A percentile compares a stretch with the other conserved stretches of the same genome.
These are phyloP conservation scores for Blastomyces parvus DNA, from an alignment of 2,329 filamentous ascomycete species.

Conservation along the genomic window DNA sequence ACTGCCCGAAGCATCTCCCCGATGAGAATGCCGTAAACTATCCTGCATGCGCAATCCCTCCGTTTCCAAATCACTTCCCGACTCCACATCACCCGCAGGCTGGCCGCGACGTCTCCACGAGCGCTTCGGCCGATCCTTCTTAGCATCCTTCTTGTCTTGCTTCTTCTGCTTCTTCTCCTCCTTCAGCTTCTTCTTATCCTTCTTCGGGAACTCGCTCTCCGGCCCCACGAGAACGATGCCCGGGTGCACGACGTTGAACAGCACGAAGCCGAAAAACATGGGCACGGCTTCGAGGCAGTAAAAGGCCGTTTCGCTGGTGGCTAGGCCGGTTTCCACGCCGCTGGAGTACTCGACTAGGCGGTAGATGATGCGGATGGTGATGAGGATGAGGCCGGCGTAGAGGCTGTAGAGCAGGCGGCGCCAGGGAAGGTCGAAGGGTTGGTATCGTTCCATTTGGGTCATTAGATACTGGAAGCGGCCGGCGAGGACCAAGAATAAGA, in stretches of 20 bases:
- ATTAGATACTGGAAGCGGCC: slow-evolving; percentile 39
- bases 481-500: slow-evolving; percentile 42
- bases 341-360: slow-evolving; percentile 52
- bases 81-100: background rate
- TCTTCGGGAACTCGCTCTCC: slow-evolving; percentile 24
- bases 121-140: background rate
- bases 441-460: slow-evolving; percentile 25
- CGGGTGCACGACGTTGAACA: slow-evolving; percentile 33
- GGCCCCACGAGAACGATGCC: slow-evolving; percentile 26
- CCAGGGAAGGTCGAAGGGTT: slow-evolving; percentile 26
- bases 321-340: slow-evolving; percentile 35
- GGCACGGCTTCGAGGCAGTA: slow-evolving; percentile 34
- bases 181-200: slow-evolving; percentile 8
- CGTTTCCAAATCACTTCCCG: slow-evolving; percentile 1
- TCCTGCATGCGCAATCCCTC: slow-evolving; percentile 1
- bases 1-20: background rate
- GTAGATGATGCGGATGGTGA: slow-evolving; percentile 48
- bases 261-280: slow-evolving; percentile 30
- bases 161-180: slow-evolving; percentile 8
- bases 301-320: slow-evolving; percentile 30
- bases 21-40: background rate
- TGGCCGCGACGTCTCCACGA: background rate
- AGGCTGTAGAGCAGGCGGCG: slow-evolving; percentile 40
- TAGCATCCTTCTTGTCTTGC: slow-evolving; percentile 1
- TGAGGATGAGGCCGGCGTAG: slow-evolving; percentile 43